Conservation (phyloP, 768 basidiomycete genomes). For the Rubroboletus satanas region DNA sequence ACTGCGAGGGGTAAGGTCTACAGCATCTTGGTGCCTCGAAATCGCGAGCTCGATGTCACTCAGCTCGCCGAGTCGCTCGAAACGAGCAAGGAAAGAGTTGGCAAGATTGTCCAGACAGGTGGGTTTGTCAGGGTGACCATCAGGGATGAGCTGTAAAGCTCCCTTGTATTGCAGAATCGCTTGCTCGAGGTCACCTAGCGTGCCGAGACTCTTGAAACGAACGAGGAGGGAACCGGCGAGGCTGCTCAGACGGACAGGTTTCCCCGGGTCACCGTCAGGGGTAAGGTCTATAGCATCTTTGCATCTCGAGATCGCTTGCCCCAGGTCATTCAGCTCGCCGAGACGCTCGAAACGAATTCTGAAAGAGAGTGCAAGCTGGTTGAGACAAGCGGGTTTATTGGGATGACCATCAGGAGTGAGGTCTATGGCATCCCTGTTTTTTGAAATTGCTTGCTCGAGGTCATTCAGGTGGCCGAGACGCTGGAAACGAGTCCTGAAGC, state of each 20-base stretch:
- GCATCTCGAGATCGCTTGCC: too few species aligned
- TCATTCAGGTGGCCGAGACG: neutral
- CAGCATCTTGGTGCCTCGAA: too few species aligned
- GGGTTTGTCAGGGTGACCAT: too few species aligned
- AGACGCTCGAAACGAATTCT: too few species aligned
- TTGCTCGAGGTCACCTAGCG: neutral
- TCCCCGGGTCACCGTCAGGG: too few species aligned
- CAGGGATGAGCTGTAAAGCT: neutral
- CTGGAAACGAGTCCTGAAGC: neutral
- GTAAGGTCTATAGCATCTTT: too few species aligned
- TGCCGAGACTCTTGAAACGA: neutral
- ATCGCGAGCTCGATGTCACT: neutral
- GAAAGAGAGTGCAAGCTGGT: too few species aligned
- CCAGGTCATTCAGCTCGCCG: too few species aligned
- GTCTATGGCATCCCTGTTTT: neutral
- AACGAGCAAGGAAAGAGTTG: neutral
- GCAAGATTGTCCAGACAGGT: neutral
- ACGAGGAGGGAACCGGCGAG: neutral
- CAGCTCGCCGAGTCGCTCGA: neutral
- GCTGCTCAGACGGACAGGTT: neutral
- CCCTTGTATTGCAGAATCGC: neutral
- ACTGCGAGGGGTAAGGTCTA: too few species aligned
- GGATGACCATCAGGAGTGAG: neutral
- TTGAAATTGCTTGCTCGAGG: neutral
- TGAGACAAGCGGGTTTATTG: too few species aligned